Base-by-base conservation (phyloP, 2,329 filamentous ascomycete genomes). In the Claviceps humidiphila region DNA sequence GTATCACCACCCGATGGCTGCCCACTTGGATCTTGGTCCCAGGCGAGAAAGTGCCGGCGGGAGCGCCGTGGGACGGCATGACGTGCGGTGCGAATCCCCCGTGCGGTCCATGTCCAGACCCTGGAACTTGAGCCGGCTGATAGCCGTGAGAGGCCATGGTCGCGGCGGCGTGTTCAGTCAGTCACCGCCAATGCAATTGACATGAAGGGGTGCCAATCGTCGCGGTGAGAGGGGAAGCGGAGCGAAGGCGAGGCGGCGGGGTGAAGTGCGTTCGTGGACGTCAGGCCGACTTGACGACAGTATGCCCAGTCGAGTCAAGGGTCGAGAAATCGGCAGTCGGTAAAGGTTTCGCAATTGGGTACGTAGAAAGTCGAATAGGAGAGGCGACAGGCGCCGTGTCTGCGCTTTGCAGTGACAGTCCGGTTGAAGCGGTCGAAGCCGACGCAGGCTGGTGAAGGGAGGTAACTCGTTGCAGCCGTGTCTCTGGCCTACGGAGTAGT, bases 1-100 rank as follows among this genome's bases (percentile, higher is more conserved):
- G 89, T 60, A 98, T 94, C 50, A 94, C 80, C 55, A 97, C 90
- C 58, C 89, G 84, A 68, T 98, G 93, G 66, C 79, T 81, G 65
- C 93, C 93, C 53, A 96, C 89, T 66, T 95, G 90, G 63, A 98
- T 94, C 75, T 97, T 96, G 57, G 93, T 98, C 44, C 91, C 91
- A 6, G 93, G 84, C 50, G 85, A 73, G 67, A 98, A 97, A 55
- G 91, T 97, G 59, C 93, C 93, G 51, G 82, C 80, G n/a, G 87
- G 82, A 44, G 70, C 59, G 52, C 66, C 48, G 7, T 55, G 53
- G 37, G 50, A 44, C 30, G 39, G 47, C 26, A 45, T 30, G 17
- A 34, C 20, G 50, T 71, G 66, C 49, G 69, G 66, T 55, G 68
- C 71, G 63, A 76, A 76, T 53, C 68, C 66, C 47, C 66, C 66